A percentile compares a stretch with the other conserved stretches of the same genome.
Conservation (phyloP, 2,329 filamentous ascomycete genomes). For the Penicillium brasilianum region DNA sequence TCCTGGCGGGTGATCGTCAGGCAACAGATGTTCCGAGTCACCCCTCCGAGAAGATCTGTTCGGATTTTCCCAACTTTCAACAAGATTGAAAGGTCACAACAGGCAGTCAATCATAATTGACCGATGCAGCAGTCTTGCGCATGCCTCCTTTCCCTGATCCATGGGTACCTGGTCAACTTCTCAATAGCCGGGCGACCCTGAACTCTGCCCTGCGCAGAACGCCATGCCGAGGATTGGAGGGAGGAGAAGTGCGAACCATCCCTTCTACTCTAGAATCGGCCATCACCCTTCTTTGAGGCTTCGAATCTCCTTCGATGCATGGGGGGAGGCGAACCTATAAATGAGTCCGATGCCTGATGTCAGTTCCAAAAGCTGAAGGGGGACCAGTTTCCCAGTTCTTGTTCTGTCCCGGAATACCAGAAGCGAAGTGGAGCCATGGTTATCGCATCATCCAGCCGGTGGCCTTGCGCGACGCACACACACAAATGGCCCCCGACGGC, state of each 20-base stretch:
- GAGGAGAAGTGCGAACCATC: conserved; percentile 7
- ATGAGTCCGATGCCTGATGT: conserved; percentile 10
- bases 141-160: conserved; percentile 12
- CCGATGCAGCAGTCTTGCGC: conserved; percentile 9
- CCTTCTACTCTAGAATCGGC: not conserved
- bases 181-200: conserved; percentile 17
- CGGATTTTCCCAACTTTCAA: not conserved
- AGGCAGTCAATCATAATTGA: no score
- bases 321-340: not conserved
- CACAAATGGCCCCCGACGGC: not conserved
- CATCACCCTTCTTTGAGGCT: conserved; percentile 9
- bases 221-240: not conserved
- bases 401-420: conserved; percentile 17
- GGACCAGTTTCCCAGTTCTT: conserved; percentile 1
- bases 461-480: conserved; percentile 13
- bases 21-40: conserved; percentile 21
- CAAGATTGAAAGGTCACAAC: not conserved
- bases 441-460: conserved; percentile 28
- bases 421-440: conserved; percentile 31
- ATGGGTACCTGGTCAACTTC: conserved; percentile 17
- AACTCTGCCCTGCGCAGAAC: conserved; percentile 26
- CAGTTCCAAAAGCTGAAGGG: not conserved
- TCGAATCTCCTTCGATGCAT: conserved; percentile 10
- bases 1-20: conserved; percentile 32
- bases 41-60: not conserved